phyloP scores from a whole-genome alignment of 805 yeast genomes.

The Ogataea glucozyma region DNA sequence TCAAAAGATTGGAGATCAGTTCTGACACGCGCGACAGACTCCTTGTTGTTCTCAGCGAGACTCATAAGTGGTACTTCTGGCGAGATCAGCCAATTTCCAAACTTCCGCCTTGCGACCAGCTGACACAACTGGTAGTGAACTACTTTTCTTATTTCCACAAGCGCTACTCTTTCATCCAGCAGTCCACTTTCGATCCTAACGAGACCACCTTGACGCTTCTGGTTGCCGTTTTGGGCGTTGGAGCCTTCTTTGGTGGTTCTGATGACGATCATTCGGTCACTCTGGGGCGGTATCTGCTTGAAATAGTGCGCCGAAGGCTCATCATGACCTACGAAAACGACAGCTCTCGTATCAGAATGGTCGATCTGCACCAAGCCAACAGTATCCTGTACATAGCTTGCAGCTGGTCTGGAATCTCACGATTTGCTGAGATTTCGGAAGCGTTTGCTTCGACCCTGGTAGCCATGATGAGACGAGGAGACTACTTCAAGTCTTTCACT shows the following conservation, averaged over 20 bases:
- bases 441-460: slow-evolving; percentile 11
- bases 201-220: slow-evolving; percentile 2
- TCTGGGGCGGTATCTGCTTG: slow-evolving; percentile 9
- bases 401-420: slow-evolving; percentile 16
- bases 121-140: slow-evolving; percentile 8
- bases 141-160: slow-evolving; percentile 10
- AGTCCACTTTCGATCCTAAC: slow-evolving; percentile 9
- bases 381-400: slow-evolving; percentile 7
- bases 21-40: slow-evolving; percentile 10
- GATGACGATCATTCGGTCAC: slow-evolving; percentile 8
- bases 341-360: slow-evolving; percentile 4
- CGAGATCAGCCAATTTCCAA: slow-evolving; percentile 5
- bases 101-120: slow-evolving; percentile 8
- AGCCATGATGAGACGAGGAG: slow-evolving; percentile 13
- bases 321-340: slow-evolving; percentile 8
- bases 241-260: slow-evolving; percentile 12
- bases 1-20: slow-evolving; percentile 6
- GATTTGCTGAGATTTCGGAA: slow-evolving; percentile 12
- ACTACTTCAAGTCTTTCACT: slow-evolving; percentile 9
- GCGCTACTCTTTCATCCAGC: slow-evolving; percentile 6
- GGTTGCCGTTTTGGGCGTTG: slow-evolving; percentile 10
- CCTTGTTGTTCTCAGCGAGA: slow-evolving; percentile 5
- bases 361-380: slow-evolving; percentile 12
- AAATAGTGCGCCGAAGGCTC: slow-evolving; percentile 9
- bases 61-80: slow-evolving; percentile 11